Base-by-base conservation (phyloP, 371 early-diverging fungal genomes). In the Syncephalastrum racemosum region DNA sequence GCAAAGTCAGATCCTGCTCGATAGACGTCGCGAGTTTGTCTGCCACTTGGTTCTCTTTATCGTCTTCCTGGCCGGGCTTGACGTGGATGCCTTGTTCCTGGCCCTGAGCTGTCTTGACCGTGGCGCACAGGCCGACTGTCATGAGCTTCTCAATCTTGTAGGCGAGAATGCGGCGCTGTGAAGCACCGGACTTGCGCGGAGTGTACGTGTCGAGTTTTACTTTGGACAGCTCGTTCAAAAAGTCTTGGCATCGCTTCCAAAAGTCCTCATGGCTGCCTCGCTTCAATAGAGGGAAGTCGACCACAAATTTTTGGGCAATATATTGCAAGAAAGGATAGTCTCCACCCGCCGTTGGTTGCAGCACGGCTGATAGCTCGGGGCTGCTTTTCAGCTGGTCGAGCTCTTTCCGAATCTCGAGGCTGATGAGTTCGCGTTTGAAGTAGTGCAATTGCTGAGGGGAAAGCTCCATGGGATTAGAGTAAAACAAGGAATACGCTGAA, bases 201-300 rank as follows among this genome's bases (percentile, higher is more conserved):
- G 65, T 45, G 41, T 61, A 63, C 6, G 64, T 64, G 44, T 65
- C 51, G 10, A 65, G 51, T 15, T 62, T 59, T 20, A 65, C 60
- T 49, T 61, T 60, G 20, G 46, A 25, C 22, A 73, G 61, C 18
- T 69, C 63, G 19, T 50, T 49, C 27, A 73, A 52, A 43, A 73
- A 64, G n/a, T 27, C 44, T 46, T 67, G 65, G 39, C 57, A 58
- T 25, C 70, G 69, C 20, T 31, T 36, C 73, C 70, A 69, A 36
- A 73, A 65, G 25, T 69, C 60, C 41, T 60, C 53, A 48, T 54
- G 53, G 22, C 46, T 20, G 31, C 56, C 62, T 23, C 58, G 59
- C 46, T 66, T 66, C 46, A 73, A 47, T 4, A 73, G 60, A 20
- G 73, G 73, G 25, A 73, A 73, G 14, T 59, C 53, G 16, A 60